Conservation (phyloP, 148 eudicot species). For the Camellia japonica region DNA sequence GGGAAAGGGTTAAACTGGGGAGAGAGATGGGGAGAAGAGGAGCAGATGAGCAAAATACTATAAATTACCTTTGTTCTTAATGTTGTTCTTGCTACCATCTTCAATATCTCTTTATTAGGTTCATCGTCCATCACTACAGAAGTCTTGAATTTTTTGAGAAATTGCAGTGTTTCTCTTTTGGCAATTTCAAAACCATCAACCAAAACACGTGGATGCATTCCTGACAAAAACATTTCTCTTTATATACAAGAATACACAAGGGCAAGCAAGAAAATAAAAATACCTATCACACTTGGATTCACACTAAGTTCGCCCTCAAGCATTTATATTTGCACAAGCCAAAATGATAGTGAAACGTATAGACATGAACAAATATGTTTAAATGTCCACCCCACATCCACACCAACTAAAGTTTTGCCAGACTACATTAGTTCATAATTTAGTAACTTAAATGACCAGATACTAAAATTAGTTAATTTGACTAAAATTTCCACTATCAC, state of each 20-base stretch:
- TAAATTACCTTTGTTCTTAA: conserved; percentile 72
- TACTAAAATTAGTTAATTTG: neutral
- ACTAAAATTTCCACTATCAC: neutral
- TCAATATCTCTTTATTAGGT: conserved; percentile 88
- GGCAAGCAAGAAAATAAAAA: conserved; percentile 13
- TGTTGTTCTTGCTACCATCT: conserved; percentile 98
- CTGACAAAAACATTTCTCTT: conserved; percentile 24
- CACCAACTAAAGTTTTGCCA: neutral
- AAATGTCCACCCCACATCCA: neutral
- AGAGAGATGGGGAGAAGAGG: neutral
- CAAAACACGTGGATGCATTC: conserved; percentile 95
- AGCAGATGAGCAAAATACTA: neutral
- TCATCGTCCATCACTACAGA: conserved; percentile 92
- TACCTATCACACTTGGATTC: neutral
- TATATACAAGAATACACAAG: neutral
- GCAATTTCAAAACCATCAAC: conserved; percentile 99
- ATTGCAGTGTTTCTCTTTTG: conserved; percentile 85
- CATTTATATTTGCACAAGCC: neutral
- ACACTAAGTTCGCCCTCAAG: neutral
- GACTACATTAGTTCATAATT: neutral
- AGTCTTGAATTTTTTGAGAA: conserved; percentile 88
- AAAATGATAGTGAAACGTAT: neutral
- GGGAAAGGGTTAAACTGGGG: no score
- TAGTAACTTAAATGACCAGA: neutral
- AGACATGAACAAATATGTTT: neutral